These are phyloP conservation scores for Myochromella boudieri DNA, from an alignment of 768 basidiomycete genomes.

Conservation along the genomic window DNA sequence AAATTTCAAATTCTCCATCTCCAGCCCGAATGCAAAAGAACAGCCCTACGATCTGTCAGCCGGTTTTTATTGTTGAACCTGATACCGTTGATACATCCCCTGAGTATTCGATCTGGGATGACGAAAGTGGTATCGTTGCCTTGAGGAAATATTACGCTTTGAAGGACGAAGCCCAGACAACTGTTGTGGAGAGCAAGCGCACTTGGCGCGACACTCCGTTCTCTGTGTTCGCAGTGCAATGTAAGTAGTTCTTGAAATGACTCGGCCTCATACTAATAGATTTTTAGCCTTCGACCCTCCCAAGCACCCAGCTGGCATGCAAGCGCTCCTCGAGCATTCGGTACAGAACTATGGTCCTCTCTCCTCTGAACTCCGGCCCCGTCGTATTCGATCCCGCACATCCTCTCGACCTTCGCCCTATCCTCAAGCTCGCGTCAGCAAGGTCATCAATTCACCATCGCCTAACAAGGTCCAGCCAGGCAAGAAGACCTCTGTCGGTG, in stretches of 20 bases:
- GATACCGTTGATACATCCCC: slow-evolving; percentile 46
- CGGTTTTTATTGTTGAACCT: slow-evolving; percentile 58
- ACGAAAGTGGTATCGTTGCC: slow-evolving; percentile 64
- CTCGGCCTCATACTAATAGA: slow-evolving; percentile 8
- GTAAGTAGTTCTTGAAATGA: slow-evolving; percentile 40
- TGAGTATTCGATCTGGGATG: slow-evolving; percentile 54
- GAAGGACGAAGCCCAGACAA: slow-evolving; percentile 63
- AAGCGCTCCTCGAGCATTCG: slow-evolving; percentile 71
- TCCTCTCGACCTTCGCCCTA: slow-evolving; percentile 76
- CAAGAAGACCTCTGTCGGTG: slow-evolving; percentile 18
- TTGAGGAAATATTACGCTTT: slow-evolving; percentile 70
- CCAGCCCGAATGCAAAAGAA: slow-evolving; percentile 28
- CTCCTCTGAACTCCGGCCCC: slow-evolving; percentile 67
- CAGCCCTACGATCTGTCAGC: slow-evolving; percentile 36
- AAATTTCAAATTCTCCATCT: slow-evolving; percentile 38
- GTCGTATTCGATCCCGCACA: slow-evolving; percentile 63
- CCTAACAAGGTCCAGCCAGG: slow-evolving; percentile 32
- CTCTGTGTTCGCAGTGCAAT: slow-evolving; percentile 70
- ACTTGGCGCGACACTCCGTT: slow-evolving; percentile 72
- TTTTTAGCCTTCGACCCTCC: slow-evolving; percentile 70
- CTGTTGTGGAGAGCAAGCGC: slow-evolving; percentile 65
- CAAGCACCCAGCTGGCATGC: slow-evolving; percentile 61
- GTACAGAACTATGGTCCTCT: slow-evolving; percentile 70
- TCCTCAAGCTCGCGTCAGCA: slow-evolving; percentile 49
- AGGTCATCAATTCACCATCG: slow-evolving; percentile 38